A percentile compares a stretch with the other conserved stretches of the same genome.
Conservation (phyloP, 768 basidiomycete species). For the Cyclocybe aegerita region DNA sequence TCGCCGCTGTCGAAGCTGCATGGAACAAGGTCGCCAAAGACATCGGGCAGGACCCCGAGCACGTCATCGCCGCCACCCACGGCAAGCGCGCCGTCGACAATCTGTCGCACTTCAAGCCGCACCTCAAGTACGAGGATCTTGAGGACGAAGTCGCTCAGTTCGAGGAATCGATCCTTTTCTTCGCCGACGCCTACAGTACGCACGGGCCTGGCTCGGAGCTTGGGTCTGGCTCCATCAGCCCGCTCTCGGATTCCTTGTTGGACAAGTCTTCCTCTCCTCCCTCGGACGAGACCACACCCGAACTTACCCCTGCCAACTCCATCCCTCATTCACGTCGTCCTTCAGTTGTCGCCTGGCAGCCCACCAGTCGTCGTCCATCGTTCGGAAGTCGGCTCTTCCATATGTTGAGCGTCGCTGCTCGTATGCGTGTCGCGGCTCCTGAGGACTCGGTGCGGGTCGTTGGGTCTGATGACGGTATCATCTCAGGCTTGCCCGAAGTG, state of each 20-base stretch:
- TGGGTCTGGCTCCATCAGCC: conserved; percentile 16
- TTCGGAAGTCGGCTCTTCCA: conserved; percentile 31
- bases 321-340: conserved; percentile 42
- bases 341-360: conserved; percentile 32
- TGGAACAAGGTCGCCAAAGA: conserved; percentile 74
- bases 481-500: conserved; percentile 11
- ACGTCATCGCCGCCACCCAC: conserved; percentile 75
- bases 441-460: conserved; percentile 27
- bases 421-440: conserved; percentile 24
- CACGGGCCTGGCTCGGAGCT: conserved; percentile 38
- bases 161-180: conserved; percentile 64
- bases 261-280: conserved; percentile 3
- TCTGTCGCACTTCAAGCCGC: conserved; percentile 58
- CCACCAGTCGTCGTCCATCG: conserved; percentile 40
- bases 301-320: conserved; percentile 34
- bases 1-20: conserved; percentile 71
- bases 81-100: conserved; percentile 80
- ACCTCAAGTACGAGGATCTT: conserved; percentile 55
- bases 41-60: conserved; percentile 63
- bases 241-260: not conserved
- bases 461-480: conserved; percentile 33
- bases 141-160: conserved; percentile 58
- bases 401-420: conserved; percentile 17
- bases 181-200: conserved; percentile 56
- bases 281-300: conserved; percentile 42